Percentiles rank a stretch among this genome's conserved stretches.
Evolutionary conservation across 768 basidiomycete genomes (phyloP).

Genomic region (Kwoniella sp.): DNA sequence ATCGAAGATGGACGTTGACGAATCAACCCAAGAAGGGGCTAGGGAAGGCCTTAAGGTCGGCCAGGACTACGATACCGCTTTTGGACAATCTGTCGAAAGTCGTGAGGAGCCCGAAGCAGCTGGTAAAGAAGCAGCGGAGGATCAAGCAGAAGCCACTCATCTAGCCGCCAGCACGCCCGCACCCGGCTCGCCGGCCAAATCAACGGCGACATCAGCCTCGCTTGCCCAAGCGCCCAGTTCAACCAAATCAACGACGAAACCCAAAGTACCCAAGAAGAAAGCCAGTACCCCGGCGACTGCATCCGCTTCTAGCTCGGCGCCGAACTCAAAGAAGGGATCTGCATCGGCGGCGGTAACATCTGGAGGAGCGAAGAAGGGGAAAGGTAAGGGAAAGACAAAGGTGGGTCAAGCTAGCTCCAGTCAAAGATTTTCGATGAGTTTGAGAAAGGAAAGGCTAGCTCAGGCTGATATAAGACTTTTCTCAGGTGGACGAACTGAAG

Average conservation of each 20-base stretch:
- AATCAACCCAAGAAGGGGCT: neutral
- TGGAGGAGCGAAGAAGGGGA: constrained; percentile 16
- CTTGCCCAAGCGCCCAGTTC: neutral
- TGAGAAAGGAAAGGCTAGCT: neutral
- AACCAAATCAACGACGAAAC: constrained; percentile 6
- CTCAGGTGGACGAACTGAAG: constrained; percentile 30
- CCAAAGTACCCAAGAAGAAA: constrained; percentile 10
- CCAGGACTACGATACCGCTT: neutral
- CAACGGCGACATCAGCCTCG: neutral
- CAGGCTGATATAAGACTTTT: neutral
- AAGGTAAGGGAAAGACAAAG: constrained; percentile 24
- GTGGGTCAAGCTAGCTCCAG: constrained; percentile 1
- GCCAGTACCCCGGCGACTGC: neutral
- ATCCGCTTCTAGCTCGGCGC: neutral
- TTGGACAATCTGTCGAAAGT: too few relatives aligned
- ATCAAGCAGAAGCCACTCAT: neutral
- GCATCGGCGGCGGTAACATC: neutral
- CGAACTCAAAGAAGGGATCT: constrained; percentile 8
- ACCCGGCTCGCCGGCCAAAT: constrained; percentile 10
- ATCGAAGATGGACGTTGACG: constrained; percentile 18
- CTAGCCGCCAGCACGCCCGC: neutral
- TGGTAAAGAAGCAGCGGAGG: neutral
- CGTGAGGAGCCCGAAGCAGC: neutral
- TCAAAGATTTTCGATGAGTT: neutral
- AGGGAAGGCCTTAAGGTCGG: neutral